Evolutionary conservation across 257 asterid genomes (phyloP).

Genomic region (Cynanchum wilfordii): DNA sequence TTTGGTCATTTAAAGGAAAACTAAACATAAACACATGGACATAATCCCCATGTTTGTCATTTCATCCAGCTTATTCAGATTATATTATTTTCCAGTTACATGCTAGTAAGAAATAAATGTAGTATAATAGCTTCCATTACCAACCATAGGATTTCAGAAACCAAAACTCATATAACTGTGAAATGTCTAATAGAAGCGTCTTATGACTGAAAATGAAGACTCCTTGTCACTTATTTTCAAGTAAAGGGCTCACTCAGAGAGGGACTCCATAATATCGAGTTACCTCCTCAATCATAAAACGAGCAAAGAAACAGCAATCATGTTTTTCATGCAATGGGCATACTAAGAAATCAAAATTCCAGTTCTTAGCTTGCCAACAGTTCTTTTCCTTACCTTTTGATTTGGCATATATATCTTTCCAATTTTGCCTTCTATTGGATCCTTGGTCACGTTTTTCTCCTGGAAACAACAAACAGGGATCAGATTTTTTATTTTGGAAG

Average conservation of each 20-base stretch:
- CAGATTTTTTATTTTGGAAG: neutral
- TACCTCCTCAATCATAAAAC: neutral
- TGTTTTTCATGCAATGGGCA: neutral
- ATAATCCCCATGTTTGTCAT: neutral
- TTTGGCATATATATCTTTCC: constrained; percentile 89
- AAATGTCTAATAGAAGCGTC: neutral
- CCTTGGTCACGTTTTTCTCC: constrained; percentile 91
- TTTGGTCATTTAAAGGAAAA: no score
- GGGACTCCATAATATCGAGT: neutral
- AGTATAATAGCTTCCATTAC: neutral
- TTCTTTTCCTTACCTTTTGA: constrained; percentile 51
- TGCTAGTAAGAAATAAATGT: neutral
- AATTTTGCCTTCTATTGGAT: constrained; percentile 66
- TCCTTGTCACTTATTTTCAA: no score
- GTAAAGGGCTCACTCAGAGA: neutral
- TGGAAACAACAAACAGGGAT: constrained; percentile 31
- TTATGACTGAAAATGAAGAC: neutral
- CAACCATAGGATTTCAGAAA: neutral
- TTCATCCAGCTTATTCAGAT: neutral
- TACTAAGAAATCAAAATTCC: neutral
- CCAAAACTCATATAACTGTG: neutral
- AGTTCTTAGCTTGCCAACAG: neutral
- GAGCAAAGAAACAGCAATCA: neutral
- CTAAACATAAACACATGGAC: neutral
- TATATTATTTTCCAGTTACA: neutral